Base-by-base conservation (phyloP, 805 yeast genomes). In the Blastobotrys robertii region DNA sequence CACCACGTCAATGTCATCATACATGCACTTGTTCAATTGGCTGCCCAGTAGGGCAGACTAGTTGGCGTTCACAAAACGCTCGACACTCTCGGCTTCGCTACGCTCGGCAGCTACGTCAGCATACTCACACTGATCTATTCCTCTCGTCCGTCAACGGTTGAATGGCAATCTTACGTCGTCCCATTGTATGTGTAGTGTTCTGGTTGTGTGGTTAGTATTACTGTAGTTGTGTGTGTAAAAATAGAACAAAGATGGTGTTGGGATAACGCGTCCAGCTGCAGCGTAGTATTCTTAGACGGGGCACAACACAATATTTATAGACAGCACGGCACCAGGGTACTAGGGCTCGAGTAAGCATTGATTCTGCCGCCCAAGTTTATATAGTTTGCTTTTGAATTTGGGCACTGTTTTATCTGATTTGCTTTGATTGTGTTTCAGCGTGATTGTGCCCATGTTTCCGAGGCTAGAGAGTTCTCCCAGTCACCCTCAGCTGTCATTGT, bases 111-210 rank as follows among this genome's bases (percentile, higher is more conserved):
- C 6, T 5, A 15, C 11, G 22, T 10, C 29, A 34, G n/a, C 9
- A 29, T 36, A 56, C 63, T 48, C 56, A 59, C 57, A 67, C 70
- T 31, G 65, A 54, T 9, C 72, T 62, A 64, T 87, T 90, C 44
- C 97, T 71, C 61, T 90, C 97, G 54, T 90, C 95, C 9, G 78
- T 68, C 46, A 90, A 79, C 31, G 97, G 97, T 63, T 84, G 79
- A 54, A 90, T 90, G 49, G 84, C 92, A 51, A 90, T 90, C 64
- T 90, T 92, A 67, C 97, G 82, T 71, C 98, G 81, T 42, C 98
- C 98, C 98, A 90, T 37, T 28, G 3, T n/a, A 8, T 30, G 13
- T n/a, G 33, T 30, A n/a, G 14, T 10, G 34, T 12, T 12, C 14
- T 31, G 19, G 19, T 37, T 5, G 19, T 10, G 30, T 35, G 11